Evolutionary conservation across 2,329 filamentous ascomycete genomes (phyloP).

Genomic region (Neofusicoccum ribis): DNA sequence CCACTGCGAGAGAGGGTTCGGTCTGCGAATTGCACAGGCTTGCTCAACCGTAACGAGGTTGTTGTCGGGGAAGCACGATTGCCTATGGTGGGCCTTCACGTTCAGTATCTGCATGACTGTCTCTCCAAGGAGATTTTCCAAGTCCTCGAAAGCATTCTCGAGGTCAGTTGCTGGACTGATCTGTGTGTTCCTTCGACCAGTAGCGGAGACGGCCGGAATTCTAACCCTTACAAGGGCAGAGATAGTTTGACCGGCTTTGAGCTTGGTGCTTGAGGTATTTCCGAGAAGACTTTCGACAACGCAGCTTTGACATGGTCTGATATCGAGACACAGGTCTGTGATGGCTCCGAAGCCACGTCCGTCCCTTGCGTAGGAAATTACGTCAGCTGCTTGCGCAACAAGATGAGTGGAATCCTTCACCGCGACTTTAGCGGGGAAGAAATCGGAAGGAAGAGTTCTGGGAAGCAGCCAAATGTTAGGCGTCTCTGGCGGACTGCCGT

Average conservation of each 20-base stretch:
- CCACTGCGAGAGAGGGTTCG: constrained; percentile 35
- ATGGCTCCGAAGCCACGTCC: constrained; percentile 15
- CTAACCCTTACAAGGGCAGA: constrained; percentile 19
- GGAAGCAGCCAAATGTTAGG: constrained; percentile 9
- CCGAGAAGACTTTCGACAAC: constrained; percentile 18
- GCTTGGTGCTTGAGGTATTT: constrained; percentile 2
- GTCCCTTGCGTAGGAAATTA: constrained; percentile 8
- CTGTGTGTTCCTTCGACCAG: not conserved
- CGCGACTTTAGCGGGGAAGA: not conserved
- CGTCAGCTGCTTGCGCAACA: constrained; percentile 3
- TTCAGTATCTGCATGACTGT: constrained; percentile 21
- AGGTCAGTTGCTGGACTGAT: not conserved
- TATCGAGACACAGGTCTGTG: constrained; percentile 17
- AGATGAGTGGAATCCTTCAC: constrained; percentile 4
- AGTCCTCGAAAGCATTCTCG: constrained; percentile 20
- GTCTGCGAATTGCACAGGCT: constrained; percentile 31
- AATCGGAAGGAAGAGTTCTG: not conserved
- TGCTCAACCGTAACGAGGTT: constrained; percentile 31
- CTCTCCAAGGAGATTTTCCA: constrained; percentile 25
- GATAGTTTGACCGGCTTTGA: constrained; percentile 21
- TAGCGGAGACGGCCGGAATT: constrained; percentile 1
- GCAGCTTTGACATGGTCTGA: constrained; percentile 17
- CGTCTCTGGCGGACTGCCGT: not conserved
- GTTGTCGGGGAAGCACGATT: constrained; percentile 33
- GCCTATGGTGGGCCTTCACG: constrained; percentile 34